phyloP scores from a whole-genome alignment of 2,329 filamentous ascomycete genomes.

The Fusarium miscanthi region DNA sequence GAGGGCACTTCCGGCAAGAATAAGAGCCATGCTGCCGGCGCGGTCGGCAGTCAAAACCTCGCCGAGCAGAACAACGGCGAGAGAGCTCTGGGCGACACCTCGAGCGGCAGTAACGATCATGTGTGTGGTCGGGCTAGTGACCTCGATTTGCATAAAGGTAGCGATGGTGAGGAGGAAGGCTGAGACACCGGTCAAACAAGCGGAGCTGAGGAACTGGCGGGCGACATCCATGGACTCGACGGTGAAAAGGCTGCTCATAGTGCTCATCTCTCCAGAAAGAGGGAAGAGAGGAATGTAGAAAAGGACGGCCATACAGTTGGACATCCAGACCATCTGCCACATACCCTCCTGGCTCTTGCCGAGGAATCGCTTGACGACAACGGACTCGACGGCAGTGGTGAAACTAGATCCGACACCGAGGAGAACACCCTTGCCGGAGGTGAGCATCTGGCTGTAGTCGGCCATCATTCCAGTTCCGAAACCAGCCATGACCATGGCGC shows the following conservation, averaged over 20 bases:
- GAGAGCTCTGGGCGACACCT: constrained; percentile 43
- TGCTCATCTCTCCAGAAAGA: constrained; percentile 40
- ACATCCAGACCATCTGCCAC: constrained; percentile 48
- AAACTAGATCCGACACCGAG: constrained; percentile 44
- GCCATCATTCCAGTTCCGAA: constrained; percentile 44
- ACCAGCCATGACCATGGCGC: constrained; percentile 44
- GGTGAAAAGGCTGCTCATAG: constrained; percentile 35
- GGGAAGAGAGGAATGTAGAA: constrained; percentile 44
- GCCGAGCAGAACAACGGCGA: constrained; percentile 42
- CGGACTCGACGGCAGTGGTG: constrained; percentile 44
- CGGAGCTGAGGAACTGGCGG: constrained; percentile 39
- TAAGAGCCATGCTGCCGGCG: constrained; percentile 43
- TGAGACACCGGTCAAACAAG: constrained; percentile 41
- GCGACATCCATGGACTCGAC: constrained; percentile 29
- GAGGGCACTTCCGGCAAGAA: constrained; percentile 40
- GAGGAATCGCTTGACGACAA: constrained; percentile 43
- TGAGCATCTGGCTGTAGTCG: constrained; percentile 45
- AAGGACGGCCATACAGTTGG: constrained; percentile 42
- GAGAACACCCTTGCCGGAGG: constrained; percentile 43
- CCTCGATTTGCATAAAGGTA: constrained; percentile 45
- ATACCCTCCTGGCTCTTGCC: constrained; percentile 44
- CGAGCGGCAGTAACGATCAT: constrained; percentile 45
- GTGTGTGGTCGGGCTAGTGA: constrained; percentile 44
- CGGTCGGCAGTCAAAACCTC: constrained; percentile 42
- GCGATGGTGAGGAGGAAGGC: constrained; percentile 44